Evolutionary conservation across 2,329 filamentous ascomycete species (phyloP), one percentile per base, ranked within the genome.

Genomic region (Coniochaeta sp.): DNA sequence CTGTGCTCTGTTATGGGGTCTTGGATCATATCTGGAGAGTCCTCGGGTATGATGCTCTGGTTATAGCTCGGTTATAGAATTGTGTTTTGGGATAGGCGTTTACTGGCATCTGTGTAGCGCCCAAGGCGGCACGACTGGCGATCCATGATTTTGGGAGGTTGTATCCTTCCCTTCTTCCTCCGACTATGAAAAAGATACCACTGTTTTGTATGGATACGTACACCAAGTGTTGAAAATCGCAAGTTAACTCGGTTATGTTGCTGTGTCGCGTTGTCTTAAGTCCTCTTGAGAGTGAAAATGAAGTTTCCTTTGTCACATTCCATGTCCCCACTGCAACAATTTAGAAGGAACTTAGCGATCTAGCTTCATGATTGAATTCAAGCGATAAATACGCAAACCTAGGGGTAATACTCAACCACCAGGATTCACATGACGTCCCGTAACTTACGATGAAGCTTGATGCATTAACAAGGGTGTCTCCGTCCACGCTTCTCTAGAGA

Each of bases 1-100:
- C 0, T 88, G 85, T 66, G 81, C 79, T 11, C 70, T 83, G 52
- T 71, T 87, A 1, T 88, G 85, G 85, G 79, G 76, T 6, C 63
- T 85, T 22, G 81, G 83, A 5, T 83, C 83, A 1, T 81, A 81
- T 59, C 61, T 87, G 36, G 82, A 74, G 59, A 63, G 56, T 31
- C 44, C 59, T 6, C n/a, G 64, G 52, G 54, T 26, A 43, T 38
- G 31, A 36, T 56, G 33, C 16, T 31, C 5, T 28, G 9, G 12
- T 28, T 6, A 31, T 47, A 1, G 19, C 43, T 47, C 9, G 28
- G 28, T 40, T 3, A 47, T 43, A 3, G 38, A 19, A 12, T 24
- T 22, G 43, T 19, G 8, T 47, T 24, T 40, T 38, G 34, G 34
- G 34, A 14, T 5, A 31, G 34, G 34, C 34, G 34, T 36, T 33